Conservation (phyloP, 345 rosid species). For the Euphorbia peplus region DNA sequence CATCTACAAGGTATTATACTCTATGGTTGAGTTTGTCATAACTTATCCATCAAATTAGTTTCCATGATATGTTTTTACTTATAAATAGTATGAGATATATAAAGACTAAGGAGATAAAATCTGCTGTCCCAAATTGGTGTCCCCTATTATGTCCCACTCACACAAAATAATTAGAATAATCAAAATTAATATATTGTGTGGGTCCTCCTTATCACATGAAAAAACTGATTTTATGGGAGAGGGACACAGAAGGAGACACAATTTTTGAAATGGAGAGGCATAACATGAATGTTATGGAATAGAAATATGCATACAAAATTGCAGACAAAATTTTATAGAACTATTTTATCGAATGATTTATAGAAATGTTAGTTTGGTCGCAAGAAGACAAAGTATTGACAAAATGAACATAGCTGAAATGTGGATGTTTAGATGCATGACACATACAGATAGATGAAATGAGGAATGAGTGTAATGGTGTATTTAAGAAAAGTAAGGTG, state of each 20-base stretch:
- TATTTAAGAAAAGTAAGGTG: neutral
- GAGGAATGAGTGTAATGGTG: neutral
- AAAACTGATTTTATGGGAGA: too few relatives aligned
- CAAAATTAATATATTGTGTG: too few relatives aligned
- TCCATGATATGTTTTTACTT: constrained; percentile 9
- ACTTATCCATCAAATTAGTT: constrained; percentile 13
- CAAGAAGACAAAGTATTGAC: neutral
- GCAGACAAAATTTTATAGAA: neutral
- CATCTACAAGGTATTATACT: constrained; percentile 84
- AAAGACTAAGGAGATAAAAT: too few relatives aligned
- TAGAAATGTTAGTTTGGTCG: neutral
- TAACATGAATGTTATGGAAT: neutral
- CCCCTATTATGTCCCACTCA: too few relatives aligned
- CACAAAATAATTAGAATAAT: too few relatives aligned
- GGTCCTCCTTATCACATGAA: too few relatives aligned
- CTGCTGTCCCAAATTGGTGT: too few relatives aligned
- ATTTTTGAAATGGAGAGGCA: neutral
- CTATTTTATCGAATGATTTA: neutral
- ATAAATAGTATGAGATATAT: neutral
- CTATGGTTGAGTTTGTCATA: neutral
- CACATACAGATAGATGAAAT: neutral
- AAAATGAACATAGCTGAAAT: neutral
- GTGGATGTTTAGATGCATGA: neutral
- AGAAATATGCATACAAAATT: neutral
- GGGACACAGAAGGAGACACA: too few relatives aligned